phyloP scores from a whole-genome alignment of 495 filamentous ascomycete genomes.

The Penicillium macrosclerotiorum region DNA sequence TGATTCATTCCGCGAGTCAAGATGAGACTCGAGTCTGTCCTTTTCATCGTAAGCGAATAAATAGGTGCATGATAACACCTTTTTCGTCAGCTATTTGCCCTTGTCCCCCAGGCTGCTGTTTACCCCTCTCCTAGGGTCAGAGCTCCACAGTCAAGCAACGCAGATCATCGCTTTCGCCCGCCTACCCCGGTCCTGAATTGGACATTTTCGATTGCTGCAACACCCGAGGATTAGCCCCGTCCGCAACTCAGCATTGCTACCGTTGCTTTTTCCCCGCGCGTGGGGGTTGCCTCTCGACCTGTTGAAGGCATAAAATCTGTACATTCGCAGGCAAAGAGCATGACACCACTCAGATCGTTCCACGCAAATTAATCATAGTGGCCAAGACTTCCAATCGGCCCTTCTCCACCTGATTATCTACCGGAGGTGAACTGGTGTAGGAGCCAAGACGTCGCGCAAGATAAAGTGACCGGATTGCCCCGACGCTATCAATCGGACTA shows the following conservation, averaged over 20 bases:
- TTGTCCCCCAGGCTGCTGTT: not conserved
- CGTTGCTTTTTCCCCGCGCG: slow-evolving; percentile 25
- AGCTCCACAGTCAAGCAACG: slow-evolving; percentile 15
- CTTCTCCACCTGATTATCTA: slow-evolving; percentile 5
- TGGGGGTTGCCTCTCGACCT: not conserved
- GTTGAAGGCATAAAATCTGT: not conserved
- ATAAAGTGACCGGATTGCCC: slow-evolving; percentile 3
- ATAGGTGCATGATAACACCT: not conserved
- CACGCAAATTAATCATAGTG: not conserved
- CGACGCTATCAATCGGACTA: not conserved
- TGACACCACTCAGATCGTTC: slow-evolving; percentile 3
- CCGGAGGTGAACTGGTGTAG: not conserved
- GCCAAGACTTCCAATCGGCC: not conserved
- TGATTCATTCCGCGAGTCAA: no score
- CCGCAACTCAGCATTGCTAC: slow-evolving; percentile 19
- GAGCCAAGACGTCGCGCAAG: not conserved
- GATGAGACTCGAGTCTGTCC: no score
- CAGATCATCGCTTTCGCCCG: slow-evolving; percentile 21
- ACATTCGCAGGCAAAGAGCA: not conserved
- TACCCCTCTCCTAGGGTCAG: slow-evolving; percentile 12
- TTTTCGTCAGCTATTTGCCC: not conserved
- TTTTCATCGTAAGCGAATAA: no score
- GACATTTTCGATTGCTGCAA: slow-evolving; percentile 5
- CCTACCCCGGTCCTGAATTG: slow-evolving; percentile 5
- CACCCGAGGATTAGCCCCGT: slow-evolving; percentile 7